phyloP scores from a whole-genome alignment of 164 flowering plant genomes.

The Macadamia tetraphylla region DNA sequence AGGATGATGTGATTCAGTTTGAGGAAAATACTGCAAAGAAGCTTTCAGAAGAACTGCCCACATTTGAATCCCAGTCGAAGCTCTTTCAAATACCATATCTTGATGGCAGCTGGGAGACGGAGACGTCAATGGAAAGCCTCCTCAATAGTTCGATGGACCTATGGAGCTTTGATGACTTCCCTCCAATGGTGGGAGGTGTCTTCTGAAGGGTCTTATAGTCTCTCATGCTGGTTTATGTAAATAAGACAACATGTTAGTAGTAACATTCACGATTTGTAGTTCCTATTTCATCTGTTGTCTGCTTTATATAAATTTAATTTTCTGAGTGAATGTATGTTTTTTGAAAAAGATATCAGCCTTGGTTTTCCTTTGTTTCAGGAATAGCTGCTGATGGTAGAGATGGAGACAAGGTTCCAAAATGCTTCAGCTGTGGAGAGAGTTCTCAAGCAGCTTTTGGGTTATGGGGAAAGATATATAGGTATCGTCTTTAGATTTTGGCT shows the following conservation, averaged over 20 bases:
- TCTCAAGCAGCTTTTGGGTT: constrained; percentile 10
- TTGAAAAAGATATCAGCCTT: neutral
- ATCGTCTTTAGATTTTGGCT: neutral
- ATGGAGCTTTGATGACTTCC: constrained; percentile 82
- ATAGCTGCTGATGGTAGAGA: constrained; percentile 17
- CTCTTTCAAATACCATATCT: constrained; percentile 58
- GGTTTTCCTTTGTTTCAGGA: constrained; percentile 21
- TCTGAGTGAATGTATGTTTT: neutral
- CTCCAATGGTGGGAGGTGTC: constrained; percentile 38
- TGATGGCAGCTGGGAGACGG: constrained; percentile 70
- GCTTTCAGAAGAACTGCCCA: constrained; percentile 60
- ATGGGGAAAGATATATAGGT: constrained; percentile 6
- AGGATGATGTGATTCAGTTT: constrained; percentile 17
- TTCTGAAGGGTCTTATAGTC: constrained; percentile 32
- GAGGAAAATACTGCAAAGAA: constrained; percentile 31
- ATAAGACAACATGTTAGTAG: constrained; percentile 57
- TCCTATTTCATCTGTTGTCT: constrained; percentile 1
- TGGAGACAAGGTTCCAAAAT: constrained; percentile 9
- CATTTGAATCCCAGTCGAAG: constrained; percentile 71
- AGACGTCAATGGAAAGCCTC: constrained; percentile 54
- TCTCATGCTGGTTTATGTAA: constrained; percentile 34
- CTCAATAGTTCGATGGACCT: constrained; percentile 51
- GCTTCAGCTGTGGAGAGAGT: constrained; percentile 17
- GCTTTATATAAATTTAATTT: neutral
- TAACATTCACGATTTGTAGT: constrained; percentile 10